These are phyloP conservation scores for Chlorella ohadii DNA, from an alignment of 139 green algal genomes.

Conservation along the genomic window DNA sequence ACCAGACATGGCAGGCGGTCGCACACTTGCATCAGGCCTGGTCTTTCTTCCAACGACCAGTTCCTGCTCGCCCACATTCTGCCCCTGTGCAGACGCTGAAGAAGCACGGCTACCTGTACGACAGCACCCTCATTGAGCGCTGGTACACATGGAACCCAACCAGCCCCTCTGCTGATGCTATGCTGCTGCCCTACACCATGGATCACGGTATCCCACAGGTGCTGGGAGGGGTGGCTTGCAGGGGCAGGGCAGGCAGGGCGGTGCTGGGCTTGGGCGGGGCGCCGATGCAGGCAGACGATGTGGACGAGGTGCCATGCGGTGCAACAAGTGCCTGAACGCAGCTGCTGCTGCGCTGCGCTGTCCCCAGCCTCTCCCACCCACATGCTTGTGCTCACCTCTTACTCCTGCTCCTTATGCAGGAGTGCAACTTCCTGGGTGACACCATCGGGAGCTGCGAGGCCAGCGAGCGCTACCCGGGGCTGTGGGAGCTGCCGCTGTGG, in stretches of 20 bases:
- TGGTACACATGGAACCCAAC: not conserved
- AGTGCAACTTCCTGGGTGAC: constrained; percentile 3
- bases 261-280: too few species aligned
- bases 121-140: not conserved
- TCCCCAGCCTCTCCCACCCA: not conserved
- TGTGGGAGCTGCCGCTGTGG: constrained; percentile 11
- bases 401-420: not conserved
- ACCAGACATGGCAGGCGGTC: too few species aligned
- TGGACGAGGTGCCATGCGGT: too few species aligned
- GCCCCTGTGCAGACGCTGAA: not conserved
- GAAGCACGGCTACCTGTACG: constrained; percentile 29
- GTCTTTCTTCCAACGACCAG: too few species aligned
- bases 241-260: not conserved
- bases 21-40: too few species aligned
- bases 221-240: not conserved
- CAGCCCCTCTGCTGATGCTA: not conserved
- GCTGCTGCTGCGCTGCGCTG: too few species aligned
- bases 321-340: too few species aligned
- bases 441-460: not conserved
- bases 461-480: not conserved
- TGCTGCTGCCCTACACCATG: constrained; percentile 23
- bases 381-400: not conserved
- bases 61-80: too few species aligned
- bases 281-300: too few species aligned
- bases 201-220: constrained; percentile 15